These are phyloP conservation scores for Hyphopichia buzzinii DNA, from an alignment of 1,139 yeast genomes.

Conservation along the genomic window DNA sequence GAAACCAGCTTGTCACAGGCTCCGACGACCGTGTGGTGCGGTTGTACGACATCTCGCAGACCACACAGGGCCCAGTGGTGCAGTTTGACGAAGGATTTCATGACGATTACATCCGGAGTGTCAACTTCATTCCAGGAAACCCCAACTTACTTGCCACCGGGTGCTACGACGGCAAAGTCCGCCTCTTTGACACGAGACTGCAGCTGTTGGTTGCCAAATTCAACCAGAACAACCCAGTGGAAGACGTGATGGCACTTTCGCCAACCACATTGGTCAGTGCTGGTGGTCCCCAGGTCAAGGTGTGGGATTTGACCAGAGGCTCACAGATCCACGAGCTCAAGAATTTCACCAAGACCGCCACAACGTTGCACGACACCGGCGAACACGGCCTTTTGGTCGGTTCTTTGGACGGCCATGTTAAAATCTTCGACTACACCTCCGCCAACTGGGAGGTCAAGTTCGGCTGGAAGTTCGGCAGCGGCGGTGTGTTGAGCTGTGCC, in stretches of 20 bases:
- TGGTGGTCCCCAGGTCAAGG: constrained; percentile 84
- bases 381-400: constrained; percentile 84
- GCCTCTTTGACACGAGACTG: constrained; percentile 86
- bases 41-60: constrained; percentile 83
- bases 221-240: constrained; percentile 68
- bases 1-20: constrained; percentile 77
- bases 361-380: constrained; percentile 70
- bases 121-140: constrained; percentile 71
- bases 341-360: constrained; percentile 91
- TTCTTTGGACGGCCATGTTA: constrained; percentile 94
- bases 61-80: constrained; percentile 59
- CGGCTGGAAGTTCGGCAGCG: constrained; percentile 93
- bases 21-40: constrained; percentile 88
- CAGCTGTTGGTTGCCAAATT: constrained; percentile 38
- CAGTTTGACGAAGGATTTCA: constrained; percentile 67
- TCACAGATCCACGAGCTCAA: constrained; percentile 59
- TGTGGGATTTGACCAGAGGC: constrained; percentile 89
- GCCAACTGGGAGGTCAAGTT: constrained; percentile 85
- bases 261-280: constrained; percentile 79
- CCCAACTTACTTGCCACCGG: constrained; percentile 85
- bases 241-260: constrained; percentile 76
- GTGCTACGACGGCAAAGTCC: constrained; percentile 83
- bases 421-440: constrained; percentile 78
- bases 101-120: constrained; percentile 84
- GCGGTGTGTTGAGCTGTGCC: constrained; percentile 86